Percentiles rank a stretch among this genome's conserved stretches.
Conservation (phyloP, 306 rosid species). For the Quercus suber region DNA sequence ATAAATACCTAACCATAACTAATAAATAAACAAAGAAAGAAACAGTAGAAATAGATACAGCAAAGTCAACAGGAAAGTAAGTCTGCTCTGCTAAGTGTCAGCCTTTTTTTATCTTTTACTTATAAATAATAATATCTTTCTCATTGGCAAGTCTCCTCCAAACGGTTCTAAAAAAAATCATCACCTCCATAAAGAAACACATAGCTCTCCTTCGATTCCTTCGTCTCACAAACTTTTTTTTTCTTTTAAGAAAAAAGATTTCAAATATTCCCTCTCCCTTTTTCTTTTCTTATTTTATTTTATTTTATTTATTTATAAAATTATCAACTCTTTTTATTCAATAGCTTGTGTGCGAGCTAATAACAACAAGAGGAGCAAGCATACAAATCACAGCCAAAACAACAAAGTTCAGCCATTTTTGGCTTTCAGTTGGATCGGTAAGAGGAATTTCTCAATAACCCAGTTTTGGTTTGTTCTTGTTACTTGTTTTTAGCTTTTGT, state of each 20-base stretch:
- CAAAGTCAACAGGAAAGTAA: slow-evolving; percentile 52
- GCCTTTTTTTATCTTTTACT: slow-evolving; percentile 2
- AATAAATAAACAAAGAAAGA: background rate
- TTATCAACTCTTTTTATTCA: slow-evolving; percentile 19
- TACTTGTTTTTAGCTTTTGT: slow-evolving; percentile 19
- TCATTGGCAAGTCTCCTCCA: slow-evolving; percentile 30
- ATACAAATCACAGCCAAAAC: slow-evolving; percentile 16
- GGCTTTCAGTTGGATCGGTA: slow-evolving; percentile 41
- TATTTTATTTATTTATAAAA: slow-evolving; percentile 10
- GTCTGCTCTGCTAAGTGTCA: slow-evolving; percentile 31
- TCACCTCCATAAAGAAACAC: slow-evolving; percentile 6
- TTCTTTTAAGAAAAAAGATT: background rate
- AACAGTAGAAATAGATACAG: background rate
- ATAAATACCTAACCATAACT: no score
- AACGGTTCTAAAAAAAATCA: slow-evolving; percentile 40
- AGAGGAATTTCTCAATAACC: slow-evolving; percentile 31
- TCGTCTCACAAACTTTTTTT: slow-evolving; percentile 17
- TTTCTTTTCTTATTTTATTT: slow-evolving; percentile 16
- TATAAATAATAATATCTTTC: background rate
- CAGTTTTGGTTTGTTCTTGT: slow-evolving; percentile 25
- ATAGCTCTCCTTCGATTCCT: slow-evolving; percentile 24
- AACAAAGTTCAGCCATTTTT: slow-evolving; percentile 24
- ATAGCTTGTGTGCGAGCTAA: slow-evolving; percentile 26
- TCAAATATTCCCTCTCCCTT: slow-evolving; percentile 29
- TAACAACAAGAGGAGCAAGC: slow-evolving; percentile 20